Evolutionary conservation across 129 eudicot genomes (phyloP).

Genomic region (Arctium lappa): DNA sequence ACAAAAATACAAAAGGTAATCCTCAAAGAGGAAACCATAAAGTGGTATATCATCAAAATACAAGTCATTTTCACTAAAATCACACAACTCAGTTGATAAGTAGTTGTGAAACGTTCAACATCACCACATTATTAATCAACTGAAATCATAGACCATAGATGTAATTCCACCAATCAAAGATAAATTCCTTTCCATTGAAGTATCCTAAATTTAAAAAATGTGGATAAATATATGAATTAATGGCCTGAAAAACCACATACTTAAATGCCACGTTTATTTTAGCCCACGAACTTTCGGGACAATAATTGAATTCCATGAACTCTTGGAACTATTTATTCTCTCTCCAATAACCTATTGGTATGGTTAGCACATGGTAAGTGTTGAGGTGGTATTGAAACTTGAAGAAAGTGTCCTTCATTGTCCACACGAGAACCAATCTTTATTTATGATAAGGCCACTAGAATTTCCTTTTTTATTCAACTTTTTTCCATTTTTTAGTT

Average conservation of each 20-base stretch:
- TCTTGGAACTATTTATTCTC: neutral
- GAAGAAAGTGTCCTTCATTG: no score
- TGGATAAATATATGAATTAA: neutral
- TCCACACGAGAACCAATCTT: no score
- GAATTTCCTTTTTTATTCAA: no score
- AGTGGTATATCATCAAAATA: slow-evolving; percentile 1
- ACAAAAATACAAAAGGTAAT: slow-evolving; percentile 2
- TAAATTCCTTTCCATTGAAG: neutral
- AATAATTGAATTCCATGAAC: neutral
- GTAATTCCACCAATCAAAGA: neutral
- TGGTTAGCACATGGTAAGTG: neutral
- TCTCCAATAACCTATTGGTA: neutral
- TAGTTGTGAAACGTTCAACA: neutral
- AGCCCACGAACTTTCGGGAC: neutral
- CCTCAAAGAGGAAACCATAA: neutral
- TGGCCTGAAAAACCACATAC: neutral
- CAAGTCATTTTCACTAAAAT: neutral
- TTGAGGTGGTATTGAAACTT: neutral
- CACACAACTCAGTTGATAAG: neutral
- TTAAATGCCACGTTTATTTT: neutral
- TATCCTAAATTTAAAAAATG: neutral
- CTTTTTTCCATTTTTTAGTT: no score
- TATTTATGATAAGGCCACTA: no score
- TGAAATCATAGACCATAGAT: no score
- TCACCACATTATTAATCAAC: neutral